A percentile compares a stretch with the other conserved stretches of the same genome.
These are phyloP conservation scores for Hordeum marinum DNA, from an alignment of 176 grass and related monocot species.

Conservation along the genomic window DNA sequence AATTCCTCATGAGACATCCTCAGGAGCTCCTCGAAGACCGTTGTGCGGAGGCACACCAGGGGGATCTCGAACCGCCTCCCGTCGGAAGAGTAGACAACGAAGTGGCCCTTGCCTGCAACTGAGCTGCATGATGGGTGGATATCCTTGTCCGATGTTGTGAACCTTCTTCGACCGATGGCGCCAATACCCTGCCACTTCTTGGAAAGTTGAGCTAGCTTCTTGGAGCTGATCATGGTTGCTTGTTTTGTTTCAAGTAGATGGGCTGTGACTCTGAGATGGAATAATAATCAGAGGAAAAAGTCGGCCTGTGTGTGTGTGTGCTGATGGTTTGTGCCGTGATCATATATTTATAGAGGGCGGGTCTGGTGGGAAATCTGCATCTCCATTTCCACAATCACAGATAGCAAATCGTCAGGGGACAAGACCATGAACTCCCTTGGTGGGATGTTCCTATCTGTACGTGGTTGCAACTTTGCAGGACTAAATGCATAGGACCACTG, in stretches of 20 bases:
- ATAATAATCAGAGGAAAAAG: not conserved
- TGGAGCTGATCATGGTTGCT: conserved; percentile 45
- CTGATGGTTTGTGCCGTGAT: conserved; percentile 11
- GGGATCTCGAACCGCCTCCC: conserved; percentile 57
- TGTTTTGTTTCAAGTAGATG: not conserved
- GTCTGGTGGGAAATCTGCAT: not conserved
- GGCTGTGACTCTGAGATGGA: conserved; percentile 3
- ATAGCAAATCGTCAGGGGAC: conserved; percentile 33
- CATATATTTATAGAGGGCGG: conserved; percentile 28
- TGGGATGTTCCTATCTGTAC: not conserved
- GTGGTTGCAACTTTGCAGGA: not conserved
- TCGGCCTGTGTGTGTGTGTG: not conserved
- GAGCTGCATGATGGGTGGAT: conserved; percentile 22
- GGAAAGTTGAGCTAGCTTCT: conserved; percentile 58
- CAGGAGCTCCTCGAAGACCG: conserved; percentile 52
- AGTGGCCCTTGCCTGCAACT: conserved; percentile 58
- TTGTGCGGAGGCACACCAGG: conserved; percentile 37
- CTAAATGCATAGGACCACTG: conserved; percentile 20
- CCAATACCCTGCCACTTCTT: conserved; percentile 68
- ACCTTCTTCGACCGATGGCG: conserved; percentile 43
- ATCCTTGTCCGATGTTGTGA: conserved; percentile 20
- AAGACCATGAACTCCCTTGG: conserved; percentile 24
- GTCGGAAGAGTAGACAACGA: conserved; percentile 30
- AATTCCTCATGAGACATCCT: conserved; percentile 54
- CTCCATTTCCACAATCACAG: no score